A percentile compares a stretch with the other conserved stretches of the same genome.
Conservation (phyloP, 805 yeast species). For the Wickerhamomyces chaumierensis region DNA sequence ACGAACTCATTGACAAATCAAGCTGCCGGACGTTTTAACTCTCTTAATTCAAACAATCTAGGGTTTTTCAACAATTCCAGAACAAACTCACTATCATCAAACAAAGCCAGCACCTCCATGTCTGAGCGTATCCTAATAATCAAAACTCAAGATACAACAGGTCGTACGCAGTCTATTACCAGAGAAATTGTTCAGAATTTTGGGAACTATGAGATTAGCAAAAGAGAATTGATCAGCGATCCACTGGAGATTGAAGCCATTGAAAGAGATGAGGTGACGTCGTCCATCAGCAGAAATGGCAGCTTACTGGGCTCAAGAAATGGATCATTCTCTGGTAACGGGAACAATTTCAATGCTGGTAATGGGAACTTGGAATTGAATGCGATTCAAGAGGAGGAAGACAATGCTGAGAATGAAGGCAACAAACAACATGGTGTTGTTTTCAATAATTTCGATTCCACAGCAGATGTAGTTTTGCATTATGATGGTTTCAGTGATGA, state of each 20-base stretch:
- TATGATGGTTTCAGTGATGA: no score
- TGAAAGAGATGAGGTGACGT: neutral
- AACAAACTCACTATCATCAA: conserved; percentile 7
- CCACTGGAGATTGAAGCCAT: neutral
- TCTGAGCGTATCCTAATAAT: conserved; percentile 31
- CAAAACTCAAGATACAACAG: conserved; percentile 35
- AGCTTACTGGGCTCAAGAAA: no score
- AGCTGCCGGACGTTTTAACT: neutral
- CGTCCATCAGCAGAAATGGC: neutral
- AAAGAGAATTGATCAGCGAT: conserved; percentile 30
- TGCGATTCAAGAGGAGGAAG: conserved; percentile 20
- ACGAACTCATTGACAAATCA: conserved; percentile 7
- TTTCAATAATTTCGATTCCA: no score
- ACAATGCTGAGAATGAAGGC: no score
- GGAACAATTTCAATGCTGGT: conserved; percentile 17
- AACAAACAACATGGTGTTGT: no score
- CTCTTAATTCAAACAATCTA: neutral
- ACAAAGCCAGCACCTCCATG: conserved; percentile 2
- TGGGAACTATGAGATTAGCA: conserved; percentile 37
- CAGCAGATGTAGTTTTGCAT: no score
- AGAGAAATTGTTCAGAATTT: conserved; percentile 38
- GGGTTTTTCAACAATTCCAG: conserved; percentile 9
- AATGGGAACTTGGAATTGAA: conserved; percentile 17
- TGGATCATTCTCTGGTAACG: no score
- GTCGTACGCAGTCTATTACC: conserved; percentile 45